Percentiles rank a stretch among this genome's conserved stretches.
phyloP scores from a whole-genome alignment of 148 eudicot species.

The Nepenthes mirabilis region DNA sequence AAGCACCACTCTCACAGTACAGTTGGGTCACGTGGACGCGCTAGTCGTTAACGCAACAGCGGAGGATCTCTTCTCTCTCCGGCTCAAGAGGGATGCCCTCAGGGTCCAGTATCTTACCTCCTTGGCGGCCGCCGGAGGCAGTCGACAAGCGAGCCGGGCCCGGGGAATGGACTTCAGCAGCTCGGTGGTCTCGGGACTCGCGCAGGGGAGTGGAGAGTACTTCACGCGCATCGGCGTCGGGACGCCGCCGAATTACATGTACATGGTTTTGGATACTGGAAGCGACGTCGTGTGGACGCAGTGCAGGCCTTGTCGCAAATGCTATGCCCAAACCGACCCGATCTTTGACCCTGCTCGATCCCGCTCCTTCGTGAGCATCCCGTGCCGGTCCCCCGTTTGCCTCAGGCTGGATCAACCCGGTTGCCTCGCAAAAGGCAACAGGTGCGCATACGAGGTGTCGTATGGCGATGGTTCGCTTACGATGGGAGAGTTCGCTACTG shows the following conservation, averaged over 20 bases:
- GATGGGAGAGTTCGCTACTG: slow-evolving; percentile 68
- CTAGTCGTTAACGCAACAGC: slow-evolving; percentile 29
- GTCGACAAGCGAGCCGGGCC: neutral
- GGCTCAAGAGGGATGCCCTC: slow-evolving; percentile 48
- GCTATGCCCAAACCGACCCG: slow-evolving; percentile 77
- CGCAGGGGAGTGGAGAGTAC: slow-evolving; percentile 94
- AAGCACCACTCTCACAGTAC: neutral
- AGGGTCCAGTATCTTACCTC: slow-evolving; percentile 24
- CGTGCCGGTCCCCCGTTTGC: slow-evolving; percentile 59
- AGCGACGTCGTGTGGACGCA: slow-evolving; percentile 96
- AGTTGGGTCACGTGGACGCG: slow-evolving; percentile 47
- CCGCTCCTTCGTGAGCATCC: slow-evolving; percentile 30
- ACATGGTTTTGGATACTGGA: slow-evolving; percentile 90
- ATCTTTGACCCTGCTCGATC: slow-evolving; percentile 61
- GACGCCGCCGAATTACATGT: slow-evolving; percentile 58
- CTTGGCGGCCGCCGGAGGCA: slow-evolving; percentile 4
- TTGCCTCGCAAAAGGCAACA: slow-evolving; percentile 34
- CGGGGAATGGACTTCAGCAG: slow-evolving; percentile 40
- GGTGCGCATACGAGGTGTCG: slow-evolving; percentile 66
- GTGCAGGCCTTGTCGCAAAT: slow-evolving; percentile 64
- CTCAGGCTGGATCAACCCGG: slow-evolving; percentile 60
- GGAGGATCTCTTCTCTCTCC: slow-evolving; percentile 33
- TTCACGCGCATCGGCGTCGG: slow-evolving; percentile 93
- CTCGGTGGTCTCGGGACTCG: slow-evolving; percentile 68
- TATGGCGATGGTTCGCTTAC: slow-evolving; percentile 95